Base-by-base conservation (phyloP, 495 filamentous ascomycete species). In the Mytilinidion resinicola region DNA sequence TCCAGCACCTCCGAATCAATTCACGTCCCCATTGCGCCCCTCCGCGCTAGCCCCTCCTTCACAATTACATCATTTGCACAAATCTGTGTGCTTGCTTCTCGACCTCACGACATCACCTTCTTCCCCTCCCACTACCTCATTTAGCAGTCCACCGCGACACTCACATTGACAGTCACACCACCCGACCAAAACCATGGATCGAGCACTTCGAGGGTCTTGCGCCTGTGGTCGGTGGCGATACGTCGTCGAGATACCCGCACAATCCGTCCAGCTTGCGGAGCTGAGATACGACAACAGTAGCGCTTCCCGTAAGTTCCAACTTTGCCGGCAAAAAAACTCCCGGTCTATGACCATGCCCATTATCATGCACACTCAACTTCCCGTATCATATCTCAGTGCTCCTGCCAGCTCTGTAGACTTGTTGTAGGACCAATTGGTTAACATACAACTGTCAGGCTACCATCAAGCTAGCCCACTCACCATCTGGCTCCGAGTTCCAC, bases 211-310 rank as follows among this genome's bases (percentile, higher is more conserved):
- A 53, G 90, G 91, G 56, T 78, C 84, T 67, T 96, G 91, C 72
- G 82, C 85, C 25, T 96, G 91, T 70, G 89, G 90, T 41, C 84
- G 91, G 33, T 95, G 92, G 66, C 79, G 84, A 60, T 96, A 95
- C 71, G 77, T 81, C 15, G 82, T 96, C 56, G 71, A 78, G 30
- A 77, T 90, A 33, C 89, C 91, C 3, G 62, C 74, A 3, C 64
- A 81, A 59, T 70, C 79, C 41, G 70, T 71, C 12, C 72, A 82
- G 35, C 70, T 76, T 44, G 83, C 86, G 20, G 77, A 82, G 47
- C 79, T 96, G 8, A 79, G 88, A 61, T 89, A 90, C 66, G 84
- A 90, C 67, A 78, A 80, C 35, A 78, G 78, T 51, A 72, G 72
- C 48, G 78, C 81, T 21, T 84, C 85, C 52, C 80, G 88, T 90